Evolutionary conservation across 164 flowering plant genomes (phyloP), one percentile per base, ranked within the genome.

Genomic region (Nelumbo lutea): DNA sequence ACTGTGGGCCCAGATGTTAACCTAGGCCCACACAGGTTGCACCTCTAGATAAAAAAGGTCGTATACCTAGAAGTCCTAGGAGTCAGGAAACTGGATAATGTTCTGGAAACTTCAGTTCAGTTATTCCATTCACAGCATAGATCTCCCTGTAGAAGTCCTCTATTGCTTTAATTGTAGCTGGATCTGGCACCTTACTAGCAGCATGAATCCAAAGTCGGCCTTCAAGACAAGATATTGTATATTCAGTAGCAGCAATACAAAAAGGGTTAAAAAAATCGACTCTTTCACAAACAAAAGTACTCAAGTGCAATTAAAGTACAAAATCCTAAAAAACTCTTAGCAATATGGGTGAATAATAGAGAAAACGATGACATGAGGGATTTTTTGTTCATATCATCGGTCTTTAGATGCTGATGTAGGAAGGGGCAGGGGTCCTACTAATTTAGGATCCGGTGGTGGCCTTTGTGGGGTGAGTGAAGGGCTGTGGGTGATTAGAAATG

Each of bases 121-220:
- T 84, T 14, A 93, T 75, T 41, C 99, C 99, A 78, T 96, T 74
- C 62, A 91, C 81, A 43, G 90, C 91, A 84, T 96, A 93, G 27
- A 96, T 86, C 74, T 88, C 90, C 72, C 88, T 74, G 76, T 89
- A 96, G 73, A 96, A 96, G 42, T 88, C 88, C 73, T 93, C 99
- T 96, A 93, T 93, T 62, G 99, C 93, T 78, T 89, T 85, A 48
- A 96, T 88, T 61, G 98, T 96, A 38, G 70, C 86, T 48, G 77
- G 82, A 52, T 96, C 99, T 1, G 98, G 97, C 60, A 93, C 83
- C 76, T 93, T 93, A 64, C 93, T 70, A 5, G 99, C 98, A 70
- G 99, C 99, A 83, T 96, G 99, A 73, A 96, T 93, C 99, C 99
- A 96, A 60, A 96, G 88, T 15, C 92, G 87, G 14, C 98, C 99